Percentiles rank a stretch among this genome's conserved stretches.
These are phyloP conservation scores for Coemansia sp. DNA, from an alignment of 192 early-diverging fungal genomes.

Conservation along the genomic window DNA sequence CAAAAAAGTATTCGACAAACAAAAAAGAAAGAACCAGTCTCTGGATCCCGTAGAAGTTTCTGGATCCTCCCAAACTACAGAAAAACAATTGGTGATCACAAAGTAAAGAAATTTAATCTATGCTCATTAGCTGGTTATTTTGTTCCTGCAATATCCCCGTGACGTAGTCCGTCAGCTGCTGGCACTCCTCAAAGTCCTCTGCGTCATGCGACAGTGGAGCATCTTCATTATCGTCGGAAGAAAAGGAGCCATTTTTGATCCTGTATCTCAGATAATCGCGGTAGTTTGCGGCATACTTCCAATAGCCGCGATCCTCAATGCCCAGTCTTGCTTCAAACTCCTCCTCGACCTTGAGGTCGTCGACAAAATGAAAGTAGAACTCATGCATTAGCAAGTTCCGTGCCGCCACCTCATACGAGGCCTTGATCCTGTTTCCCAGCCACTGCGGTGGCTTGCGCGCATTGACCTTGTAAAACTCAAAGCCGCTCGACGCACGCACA, in stretches of 20 bases:
- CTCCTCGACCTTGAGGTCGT: conserved; percentile 48
- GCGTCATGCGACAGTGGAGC: background rate
- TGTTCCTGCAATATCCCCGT: conserved; percentile 6
- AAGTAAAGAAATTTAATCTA: background rate
- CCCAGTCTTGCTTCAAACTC: conserved; percentile 54
- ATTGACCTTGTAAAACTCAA: conserved; percentile 45
- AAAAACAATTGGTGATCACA: background rate
- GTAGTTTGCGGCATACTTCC: conserved; percentile 46
- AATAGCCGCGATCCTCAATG: conserved; percentile 45
- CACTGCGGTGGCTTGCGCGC: conserved; percentile 52
- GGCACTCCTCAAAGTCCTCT: conserved; percentile 26
- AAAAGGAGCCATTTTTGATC: conserved; percentile 22
- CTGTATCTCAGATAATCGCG: conserved; percentile 44
- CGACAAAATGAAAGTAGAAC: conserved; percentile 40
- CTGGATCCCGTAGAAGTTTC: background rate
- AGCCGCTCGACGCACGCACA: conserved; percentile 39
- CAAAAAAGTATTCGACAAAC: background rate
- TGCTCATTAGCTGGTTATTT: background rate
- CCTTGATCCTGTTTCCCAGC: conserved; percentile 36
- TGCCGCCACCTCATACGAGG: conserved; percentile 18
- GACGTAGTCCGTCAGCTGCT: conserved; percentile 13
- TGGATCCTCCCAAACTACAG: background rate
- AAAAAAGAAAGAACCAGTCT: background rate
- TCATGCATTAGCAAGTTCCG: conserved; percentile 33
- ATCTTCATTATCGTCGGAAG: background rate